These are phyloP conservation scores for Spathaspora boniae DNA, from an alignment of 805 yeast genomes.

Conservation along the genomic window DNA sequence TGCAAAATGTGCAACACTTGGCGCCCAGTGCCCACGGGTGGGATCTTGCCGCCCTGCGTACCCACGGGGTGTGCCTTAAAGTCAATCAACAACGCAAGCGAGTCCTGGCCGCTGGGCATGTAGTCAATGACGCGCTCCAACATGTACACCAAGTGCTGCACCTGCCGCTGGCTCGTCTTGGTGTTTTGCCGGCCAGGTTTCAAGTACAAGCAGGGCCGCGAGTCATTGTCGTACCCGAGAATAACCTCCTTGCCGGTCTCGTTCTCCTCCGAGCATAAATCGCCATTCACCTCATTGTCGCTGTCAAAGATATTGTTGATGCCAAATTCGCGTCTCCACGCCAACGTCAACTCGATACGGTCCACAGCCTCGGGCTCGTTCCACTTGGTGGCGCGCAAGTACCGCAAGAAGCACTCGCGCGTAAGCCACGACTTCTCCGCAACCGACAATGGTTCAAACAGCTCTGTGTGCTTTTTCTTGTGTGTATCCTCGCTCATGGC, in stretches of 20 bases:
- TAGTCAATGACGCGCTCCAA: constrained; percentile 88
- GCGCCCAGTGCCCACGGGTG: constrained; percentile 85
- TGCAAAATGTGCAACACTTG: constrained; percentile 92
- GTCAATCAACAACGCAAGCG: constrained; percentile 86
- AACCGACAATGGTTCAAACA: constrained; percentile 22
- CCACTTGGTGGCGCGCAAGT: constrained; percentile 95
- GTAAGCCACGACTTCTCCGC: constrained; percentile 90
- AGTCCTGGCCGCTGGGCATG: constrained; percentile 97
- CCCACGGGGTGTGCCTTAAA: constrained; percentile 75
- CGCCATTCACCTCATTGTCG: constrained; percentile 51
- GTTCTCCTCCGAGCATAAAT: constrained; percentile 60
- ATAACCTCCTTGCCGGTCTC: constrained; percentile 91
- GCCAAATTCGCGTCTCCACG: constrained; percentile 95
- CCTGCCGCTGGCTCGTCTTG: constrained; percentile 82
- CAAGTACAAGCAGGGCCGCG: constrained; percentile 88
- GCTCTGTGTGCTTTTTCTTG: constrained; percentile 35
- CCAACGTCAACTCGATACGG: constrained; percentile 71
- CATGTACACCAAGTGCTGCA: constrained; percentile 92
- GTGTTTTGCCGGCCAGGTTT: constrained; percentile 97
- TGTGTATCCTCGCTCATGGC: constrained; percentile 49
- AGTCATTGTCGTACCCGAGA: constrained; percentile 84
- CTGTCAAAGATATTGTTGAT: constrained; percentile 39
- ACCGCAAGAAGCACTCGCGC: constrained; percentile 84
- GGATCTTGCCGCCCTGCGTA: constrained; percentile 64
- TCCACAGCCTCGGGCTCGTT: constrained; percentile 61